Conservation (phyloP, 2,329 filamentous ascomycete genomes). For the Diaporthe sp. region DNA sequence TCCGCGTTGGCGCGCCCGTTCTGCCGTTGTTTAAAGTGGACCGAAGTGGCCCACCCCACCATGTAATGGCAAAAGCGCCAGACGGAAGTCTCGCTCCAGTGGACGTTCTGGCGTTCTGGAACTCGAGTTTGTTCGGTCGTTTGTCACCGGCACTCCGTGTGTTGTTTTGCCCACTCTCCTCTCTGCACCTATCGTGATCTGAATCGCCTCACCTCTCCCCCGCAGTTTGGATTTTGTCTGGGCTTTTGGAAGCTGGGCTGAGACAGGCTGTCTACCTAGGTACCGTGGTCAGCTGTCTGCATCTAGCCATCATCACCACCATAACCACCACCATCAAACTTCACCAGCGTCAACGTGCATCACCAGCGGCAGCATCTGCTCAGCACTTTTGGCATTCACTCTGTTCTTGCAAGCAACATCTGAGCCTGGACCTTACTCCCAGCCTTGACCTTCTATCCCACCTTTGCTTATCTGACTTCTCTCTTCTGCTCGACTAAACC, state of each 20-base stretch:
- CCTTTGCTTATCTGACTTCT: background rate
- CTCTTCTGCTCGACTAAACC: background rate
- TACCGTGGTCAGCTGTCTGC: background rate
- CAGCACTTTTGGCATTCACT: background rate
- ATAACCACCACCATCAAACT: background rate
- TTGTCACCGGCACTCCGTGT: background rate
- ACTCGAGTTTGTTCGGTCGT: background rate
- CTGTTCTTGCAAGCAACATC: background rate
- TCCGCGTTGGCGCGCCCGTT: background rate
- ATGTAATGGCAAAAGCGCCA: background rate
- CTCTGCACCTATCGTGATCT: background rate
- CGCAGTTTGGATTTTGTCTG: background rate
- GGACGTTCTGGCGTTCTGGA: background rate
- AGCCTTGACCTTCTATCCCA: background rate
- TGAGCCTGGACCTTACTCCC: background rate
- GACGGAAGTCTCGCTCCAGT: constrained; percentile 2
- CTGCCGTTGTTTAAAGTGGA: background rate
- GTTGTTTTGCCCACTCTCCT: background rate
- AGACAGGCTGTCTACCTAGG: background rate
- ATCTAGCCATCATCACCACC: background rate
- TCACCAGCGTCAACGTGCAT: background rate
- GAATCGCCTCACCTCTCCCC: background rate
- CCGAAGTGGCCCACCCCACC: constrained; percentile 1
- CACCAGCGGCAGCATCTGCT: background rate
- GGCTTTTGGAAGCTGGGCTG: background rate